These are phyloP conservation scores for Rubroshorea leprosula DNA, from an alignment of 345 rosid species.

Conservation along the genomic window DNA sequence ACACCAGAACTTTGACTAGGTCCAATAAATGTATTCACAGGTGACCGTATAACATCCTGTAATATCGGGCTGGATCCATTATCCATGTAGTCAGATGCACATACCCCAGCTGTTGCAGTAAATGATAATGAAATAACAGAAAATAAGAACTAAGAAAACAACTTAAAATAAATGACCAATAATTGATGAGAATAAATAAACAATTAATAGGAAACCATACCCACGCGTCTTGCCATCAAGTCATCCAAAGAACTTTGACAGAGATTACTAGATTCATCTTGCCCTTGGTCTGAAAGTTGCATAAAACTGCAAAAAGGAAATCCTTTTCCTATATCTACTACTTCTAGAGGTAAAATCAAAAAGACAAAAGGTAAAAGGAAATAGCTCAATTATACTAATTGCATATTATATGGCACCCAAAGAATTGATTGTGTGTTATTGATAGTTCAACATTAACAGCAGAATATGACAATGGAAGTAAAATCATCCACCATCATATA, in stretches of 20 bases:
- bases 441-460: too few relatives aligned
- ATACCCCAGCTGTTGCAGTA: slow-evolving; percentile 38
- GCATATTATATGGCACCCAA: too few relatives aligned
- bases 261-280: slow-evolving; percentile 37
- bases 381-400: too few relatives aligned
- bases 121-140: slow-evolving; percentile 19
- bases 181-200: too few relatives aligned
- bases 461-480: too few relatives aligned
- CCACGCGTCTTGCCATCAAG: slow-evolving; percentile 36
- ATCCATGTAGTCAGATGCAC: slow-evolving; percentile 41
- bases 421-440: too few relatives aligned
- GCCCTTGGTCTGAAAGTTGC: slow-evolving; percentile 19
- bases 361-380: too few relatives aligned
- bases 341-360: too few relatives aligned
- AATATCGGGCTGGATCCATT: slow-evolving; percentile 47
- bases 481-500: too few relatives aligned
- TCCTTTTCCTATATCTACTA: neutral
- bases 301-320: neutral
- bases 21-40: slow-evolving; percentile 48
- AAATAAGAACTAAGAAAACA: slow-evolving; percentile 7
- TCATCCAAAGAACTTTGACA: slow-evolving; percentile 40
- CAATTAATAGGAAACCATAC: slow-evolving; percentile 35
- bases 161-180: slow-evolving; percentile 5
- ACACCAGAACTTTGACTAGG: slow-evolving; percentile 56
- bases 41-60: slow-evolving; percentile 40